Evolutionary conservation across 495 filamentous ascomycete genomes (phyloP), one percentile per base, ranked within the genome.

Genomic region (Alectoria sarmentosa): DNA sequence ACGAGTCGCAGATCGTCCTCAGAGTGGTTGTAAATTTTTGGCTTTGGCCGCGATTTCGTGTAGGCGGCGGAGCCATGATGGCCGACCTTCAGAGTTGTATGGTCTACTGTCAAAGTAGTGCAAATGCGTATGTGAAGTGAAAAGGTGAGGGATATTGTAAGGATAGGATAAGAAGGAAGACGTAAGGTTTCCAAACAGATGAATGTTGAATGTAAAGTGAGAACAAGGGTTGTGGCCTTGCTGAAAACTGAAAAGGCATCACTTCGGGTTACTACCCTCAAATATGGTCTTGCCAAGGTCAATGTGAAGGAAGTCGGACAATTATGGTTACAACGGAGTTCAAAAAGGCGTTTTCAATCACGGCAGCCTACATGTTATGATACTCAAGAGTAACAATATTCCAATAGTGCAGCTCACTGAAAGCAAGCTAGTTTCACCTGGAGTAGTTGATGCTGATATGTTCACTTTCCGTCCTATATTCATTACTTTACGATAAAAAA

Each of bases 1-100:
- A 69, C 4, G 68, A 64, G 34, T 67, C 52, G 62, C 68, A 69
- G 26, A 69, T 67, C 15, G 34, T 19, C 23, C 65, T 64, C 21
- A 69, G 57, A 10, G 28, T 32, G 11, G 68, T 69, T 3, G 68
- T 69, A n/a, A 69, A 58, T 17, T 42, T 55, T 23, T 66, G 65
- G 28, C 54, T 42, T 44, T 69, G 44, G n/a, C 21, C n/a, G n/a
- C n/a, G 44, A 48, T n/a, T 48, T 48, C 21, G n/a, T 42, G 41
- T 17, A 7, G 41, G 41, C 41, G 41, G 41, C 21, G 41, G 41
- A 42, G 41, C 41, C 41, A 42, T 42, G 41, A 42, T 42, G 41
- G 41, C 41, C 17, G 41, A 42, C 41, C 41, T 42, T 42, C 17
- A 42, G 41, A 3, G 19, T 42, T 21, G 15, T 42, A 42, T 21